Percentiles rank a stretch among this genome's conserved stretches.
Evolutionary conservation across 2,329 filamentous ascomycete genomes (phyloP).

Genomic region (Metarhizium humberi): DNA sequence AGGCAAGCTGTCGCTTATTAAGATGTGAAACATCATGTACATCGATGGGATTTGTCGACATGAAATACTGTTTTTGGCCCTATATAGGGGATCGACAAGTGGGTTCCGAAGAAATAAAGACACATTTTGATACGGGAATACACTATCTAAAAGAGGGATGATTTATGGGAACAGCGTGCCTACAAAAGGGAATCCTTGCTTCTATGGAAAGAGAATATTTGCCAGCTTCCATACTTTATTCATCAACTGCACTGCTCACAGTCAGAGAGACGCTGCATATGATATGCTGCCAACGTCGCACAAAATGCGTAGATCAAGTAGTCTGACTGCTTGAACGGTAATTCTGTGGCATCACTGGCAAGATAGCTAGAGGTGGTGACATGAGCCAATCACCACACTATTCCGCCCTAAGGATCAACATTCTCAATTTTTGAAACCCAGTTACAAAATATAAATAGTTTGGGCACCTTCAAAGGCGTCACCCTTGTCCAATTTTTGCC

Average conservation of each 20-base stretch:
- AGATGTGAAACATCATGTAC: too few relatives aligned
- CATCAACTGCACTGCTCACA: not conserved
- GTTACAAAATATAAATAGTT: slow-evolving; percentile 35
- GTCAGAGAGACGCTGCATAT: not conserved
- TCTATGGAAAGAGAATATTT: not conserved
- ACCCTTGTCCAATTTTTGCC: slow-evolving; percentile 77
- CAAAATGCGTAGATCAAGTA: not conserved
- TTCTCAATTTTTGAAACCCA: not conserved
- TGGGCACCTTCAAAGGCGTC: slow-evolving; percentile 56
- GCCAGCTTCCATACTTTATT: not conserved
- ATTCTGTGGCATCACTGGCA: not conserved
- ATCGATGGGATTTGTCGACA: too few relatives aligned
- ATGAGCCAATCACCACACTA: not conserved
- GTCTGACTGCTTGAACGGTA: not conserved
- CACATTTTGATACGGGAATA: too few relatives aligned
- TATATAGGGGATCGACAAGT: too few relatives aligned
- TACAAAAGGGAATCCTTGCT: not conserved
- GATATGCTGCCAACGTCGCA: not conserved
- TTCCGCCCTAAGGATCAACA: too few relatives aligned
- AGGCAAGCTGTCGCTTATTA: too few relatives aligned
- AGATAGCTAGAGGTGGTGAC: not conserved
- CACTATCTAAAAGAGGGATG: too few relatives aligned
- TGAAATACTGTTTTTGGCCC: too few relatives aligned
- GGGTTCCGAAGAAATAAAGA: too few relatives aligned
- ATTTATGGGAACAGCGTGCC: not conserved